Base-by-base conservation (phyloP, 148 eudicot genomes). In the Nepenthes mirabilis region DNA sequence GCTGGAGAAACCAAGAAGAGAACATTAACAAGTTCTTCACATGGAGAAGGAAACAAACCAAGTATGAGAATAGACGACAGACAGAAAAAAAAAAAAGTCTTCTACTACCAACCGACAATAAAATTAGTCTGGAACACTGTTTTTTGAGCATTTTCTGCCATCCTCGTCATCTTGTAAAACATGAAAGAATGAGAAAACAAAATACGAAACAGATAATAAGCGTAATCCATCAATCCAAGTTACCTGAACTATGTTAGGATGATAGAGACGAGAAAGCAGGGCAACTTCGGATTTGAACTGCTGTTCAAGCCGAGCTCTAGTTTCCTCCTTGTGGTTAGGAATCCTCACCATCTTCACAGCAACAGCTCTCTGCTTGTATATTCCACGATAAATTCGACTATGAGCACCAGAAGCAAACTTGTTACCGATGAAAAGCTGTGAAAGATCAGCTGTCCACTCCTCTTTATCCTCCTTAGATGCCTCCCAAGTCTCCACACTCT, bases 361-460 rank as follows among this genome's bases (percentile, higher is more conserved):
- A 47, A 86, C 95, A 1, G 98, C 98, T 71, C 91, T 80, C 57
- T 93, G 98, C 75, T 93, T 93, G 67, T 93, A 93, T 59, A 93
- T 93, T 33, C 98, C 98, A 57, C 98, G 73, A 62, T 93, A 93
- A 68, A 93, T 93, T 67, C 98, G 61, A 64, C 98, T 93, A 66
- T 93, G 95, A 9, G 98, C 98, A 0, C 98, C 98, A 14, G 98
- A 93, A 36, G 98, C 98, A 71, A 93, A 93, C 62, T 93, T 93
- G 58, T 93, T 93, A 2, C 98, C 98, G 43, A 93, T 88, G 62
- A 93, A 93, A 11, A 93, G 69, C 77, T 93, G 98, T 10, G 98
- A 93, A 36, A 93, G 91, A 79, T 93, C 98, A 37, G 98, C 98
- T 1, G 96, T 88, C 98, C 98, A 93, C 66, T 93, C 96, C 71